These are phyloP conservation scores for Xylaria grammica DNA, from an alignment of 495 filamentous ascomycete species.

Conservation along the genomic window DNA sequence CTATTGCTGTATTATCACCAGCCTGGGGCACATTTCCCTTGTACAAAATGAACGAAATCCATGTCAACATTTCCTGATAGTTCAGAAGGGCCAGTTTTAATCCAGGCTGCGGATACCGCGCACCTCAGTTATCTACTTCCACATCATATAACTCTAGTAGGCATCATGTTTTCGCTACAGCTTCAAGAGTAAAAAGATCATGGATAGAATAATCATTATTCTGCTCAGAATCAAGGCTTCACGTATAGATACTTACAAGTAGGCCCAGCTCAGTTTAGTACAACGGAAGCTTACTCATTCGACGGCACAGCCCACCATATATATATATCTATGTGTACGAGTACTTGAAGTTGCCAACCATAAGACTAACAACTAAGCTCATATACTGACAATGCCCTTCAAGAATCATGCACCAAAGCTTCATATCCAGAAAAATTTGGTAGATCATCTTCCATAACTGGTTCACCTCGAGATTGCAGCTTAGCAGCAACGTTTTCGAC, in stretches of 20 bases:
- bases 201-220: too few relatives aligned
- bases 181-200: too few relatives aligned
- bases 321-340: too few relatives aligned
- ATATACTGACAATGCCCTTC: background rate
- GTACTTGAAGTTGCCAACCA: background rate
- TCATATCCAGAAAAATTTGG: constrained; percentile 7
- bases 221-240: too few relatives aligned
- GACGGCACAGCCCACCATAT: background rate
- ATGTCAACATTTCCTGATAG: background rate
- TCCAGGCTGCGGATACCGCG: background rate
- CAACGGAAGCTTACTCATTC: background rate
- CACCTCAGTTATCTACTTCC: background rate
- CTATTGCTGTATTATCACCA: constrained; percentile 14
- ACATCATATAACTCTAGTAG: too few relatives aligned
- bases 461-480: constrained; percentile 64
- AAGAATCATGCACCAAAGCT: background rate
- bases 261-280: too few relatives aligned
- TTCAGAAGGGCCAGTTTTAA: background rate
- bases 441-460: constrained; percentile 67
- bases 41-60: constrained; percentile 27
- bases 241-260: too few relatives aligned
- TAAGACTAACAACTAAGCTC: background rate
- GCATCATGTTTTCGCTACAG: too few relatives aligned
- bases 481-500: constrained; percentile 67
- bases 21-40: constrained; percentile 10